Conservation (phyloP, 805 yeast species). For the Helenozyma rhizophorensis region DNA sequence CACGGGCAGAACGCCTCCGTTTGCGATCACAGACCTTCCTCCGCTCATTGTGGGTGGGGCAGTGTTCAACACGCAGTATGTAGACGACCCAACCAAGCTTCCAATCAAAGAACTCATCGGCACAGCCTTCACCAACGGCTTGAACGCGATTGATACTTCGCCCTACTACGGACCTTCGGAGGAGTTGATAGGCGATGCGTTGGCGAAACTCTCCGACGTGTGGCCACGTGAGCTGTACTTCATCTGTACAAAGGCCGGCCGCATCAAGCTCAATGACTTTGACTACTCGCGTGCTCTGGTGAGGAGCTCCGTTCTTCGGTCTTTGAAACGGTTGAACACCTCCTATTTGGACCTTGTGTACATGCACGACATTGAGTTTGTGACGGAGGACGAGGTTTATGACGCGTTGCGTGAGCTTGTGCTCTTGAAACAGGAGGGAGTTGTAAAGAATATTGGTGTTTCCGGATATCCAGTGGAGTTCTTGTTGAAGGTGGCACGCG, state of each 20-base stretch:
- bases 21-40: conserved; percentile 34
- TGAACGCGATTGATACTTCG: conserved; percentile 81
- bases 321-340: conserved; percentile 63
- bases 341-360: conserved; percentile 75
- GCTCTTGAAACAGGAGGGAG: conserved; percentile 58
- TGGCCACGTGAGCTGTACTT: conserved; percentile 59
- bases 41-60: conserved; percentile 84
- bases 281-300: conserved; percentile 67
- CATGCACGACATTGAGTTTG: conserved; percentile 88
- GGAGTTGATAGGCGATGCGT: conserved; percentile 62
- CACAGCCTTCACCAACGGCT: conserved; percentile 61
- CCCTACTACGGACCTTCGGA: conserved; percentile 94
- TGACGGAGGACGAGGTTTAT: conserved; percentile 46
- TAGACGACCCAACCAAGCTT: conserved; percentile 57
- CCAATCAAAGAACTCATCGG: conserved; percentile 56
- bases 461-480: conserved; percentile 84
- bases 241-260: conserved; percentile 83
- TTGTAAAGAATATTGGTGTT: conserved; percentile 64
- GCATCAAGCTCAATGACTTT: conserved; percentile 63
- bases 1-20: too few relatives aligned
- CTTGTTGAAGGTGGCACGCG: conserved; percentile 48
- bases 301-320: conserved; percentile 58
- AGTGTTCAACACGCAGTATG: conserved; percentile 76
- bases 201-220: conserved; percentile 25
- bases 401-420: conserved; percentile 62